Percentiles rank a stretch among this genome's conserved stretches.
Evolutionary conservation across 169 alveolate genomes (phyloP).

Genomic region (Eimeria falciformis): DNA sequence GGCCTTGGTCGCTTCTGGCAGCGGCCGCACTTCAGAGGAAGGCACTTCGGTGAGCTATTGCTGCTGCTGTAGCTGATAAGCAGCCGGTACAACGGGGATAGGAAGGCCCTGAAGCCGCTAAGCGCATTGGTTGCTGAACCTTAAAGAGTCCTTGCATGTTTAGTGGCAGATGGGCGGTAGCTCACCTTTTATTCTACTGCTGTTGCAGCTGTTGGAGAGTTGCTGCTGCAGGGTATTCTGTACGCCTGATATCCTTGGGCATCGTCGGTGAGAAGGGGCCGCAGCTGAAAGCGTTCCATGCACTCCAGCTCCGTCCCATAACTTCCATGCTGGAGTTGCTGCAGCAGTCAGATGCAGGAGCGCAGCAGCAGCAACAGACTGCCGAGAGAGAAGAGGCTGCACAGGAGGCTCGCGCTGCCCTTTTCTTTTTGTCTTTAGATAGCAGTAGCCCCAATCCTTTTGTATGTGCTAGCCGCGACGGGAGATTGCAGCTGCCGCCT

Average conservation of each 20-base stretch:
- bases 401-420: conserved; percentile 60
- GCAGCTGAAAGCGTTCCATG: conserved; percentile 74
- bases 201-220: background rate
- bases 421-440: background rate
- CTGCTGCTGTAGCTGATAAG: conserved; percentile 16
- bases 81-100: background rate
- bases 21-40: conserved; percentile 67
- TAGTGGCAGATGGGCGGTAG: background rate
- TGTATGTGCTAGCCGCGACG: conserved; percentile 16
- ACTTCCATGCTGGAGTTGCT: conserved; percentile 13
- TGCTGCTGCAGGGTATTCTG: conserved; percentile 65
- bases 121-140: background rate
- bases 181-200: background rate
- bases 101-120: too few relatives aligned
- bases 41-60: conserved; percentile 61
- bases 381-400: conserved; percentile 15
- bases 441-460: conserved; percentile 64
- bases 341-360: background rate
- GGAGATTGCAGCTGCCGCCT: conserved; percentile 32
- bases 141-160: too few relatives aligned
- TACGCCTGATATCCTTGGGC: conserved; percentile 65
- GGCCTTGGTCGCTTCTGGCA: conserved; percentile 72
- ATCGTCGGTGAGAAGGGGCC: conserved; percentile 72
- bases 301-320: conserved; percentile 73
- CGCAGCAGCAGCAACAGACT: background rate